Conservation (phyloP, 768 basidiomycete genomes). For the Crepidotus variabilis region DNA sequence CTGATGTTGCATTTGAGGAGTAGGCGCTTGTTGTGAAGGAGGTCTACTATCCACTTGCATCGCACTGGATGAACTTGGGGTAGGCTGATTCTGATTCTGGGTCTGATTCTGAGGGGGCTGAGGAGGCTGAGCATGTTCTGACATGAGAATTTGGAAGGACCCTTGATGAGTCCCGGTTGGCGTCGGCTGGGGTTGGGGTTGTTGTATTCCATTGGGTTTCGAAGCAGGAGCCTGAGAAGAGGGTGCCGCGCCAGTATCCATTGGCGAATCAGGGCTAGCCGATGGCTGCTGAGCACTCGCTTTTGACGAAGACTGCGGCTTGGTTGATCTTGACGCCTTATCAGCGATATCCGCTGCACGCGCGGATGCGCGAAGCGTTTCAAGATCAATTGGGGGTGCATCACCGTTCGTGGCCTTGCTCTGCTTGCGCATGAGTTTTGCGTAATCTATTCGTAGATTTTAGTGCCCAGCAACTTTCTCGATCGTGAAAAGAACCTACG, state of each 20-base stretch:
- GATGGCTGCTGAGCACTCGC: conserved; percentile 17
- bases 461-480: conserved; percentile 1
- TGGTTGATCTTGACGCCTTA: conserved; percentile 22
- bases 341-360: conserved; percentile 49
- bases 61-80: conserved; percentile 1
- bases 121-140: conserved; percentile 23
- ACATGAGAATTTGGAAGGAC: conserved; percentile 50
- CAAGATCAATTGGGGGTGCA: conserved; percentile 62
- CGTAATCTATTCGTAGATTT: conserved; percentile 53
- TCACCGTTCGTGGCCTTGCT: conserved; percentile 65
- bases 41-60: conserved; percentile 8
- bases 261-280: conserved; percentile 25
- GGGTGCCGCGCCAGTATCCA: conserved; percentile 18
- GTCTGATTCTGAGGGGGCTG: conserved; percentile 6
- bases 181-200: conserved; percentile 12
- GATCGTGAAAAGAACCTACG: conserved; percentile 47
- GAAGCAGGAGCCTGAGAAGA: background rate
- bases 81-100: conserved; percentile 1
- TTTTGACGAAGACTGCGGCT: conserved; percentile 21
- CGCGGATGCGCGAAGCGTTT: conserved; percentile 70
- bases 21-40: conserved; percentile 2
- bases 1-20: conserved; percentile 3
- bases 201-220: background rate
- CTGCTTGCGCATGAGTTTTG: conserved; percentile 76
- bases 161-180: conserved; percentile 41